Evolutionary conservation across 345 rosid genomes (phyloP).

Genomic region (Rhodamnia rubescens): DNA sequence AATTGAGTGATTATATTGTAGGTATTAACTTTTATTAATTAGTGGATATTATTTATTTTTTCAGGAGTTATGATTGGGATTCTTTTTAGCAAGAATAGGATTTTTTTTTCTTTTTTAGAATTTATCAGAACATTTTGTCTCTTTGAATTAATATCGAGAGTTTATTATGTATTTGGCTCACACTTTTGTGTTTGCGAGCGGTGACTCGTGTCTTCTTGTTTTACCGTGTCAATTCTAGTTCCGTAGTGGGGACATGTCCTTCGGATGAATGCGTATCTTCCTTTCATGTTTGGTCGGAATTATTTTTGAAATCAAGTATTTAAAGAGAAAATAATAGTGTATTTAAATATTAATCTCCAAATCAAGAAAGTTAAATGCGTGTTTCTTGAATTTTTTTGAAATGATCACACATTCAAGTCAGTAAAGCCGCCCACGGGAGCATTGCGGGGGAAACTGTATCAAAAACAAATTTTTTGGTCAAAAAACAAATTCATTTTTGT

Average conservation of each 20-base stretch:
- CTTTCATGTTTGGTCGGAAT: not conserved
- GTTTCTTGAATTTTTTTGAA: not conserved
- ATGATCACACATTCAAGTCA: no score
- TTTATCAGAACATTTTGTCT: not conserved
- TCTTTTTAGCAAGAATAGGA: not conserved
- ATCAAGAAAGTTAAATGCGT: not conserved
- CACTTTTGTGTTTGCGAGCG: not conserved
- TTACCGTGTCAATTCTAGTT: not conserved
- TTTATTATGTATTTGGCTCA: not conserved
- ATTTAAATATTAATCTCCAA: not conserved
- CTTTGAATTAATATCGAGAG: no score
- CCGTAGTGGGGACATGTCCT: not conserved
- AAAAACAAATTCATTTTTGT: no score
- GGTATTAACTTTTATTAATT: not conserved
- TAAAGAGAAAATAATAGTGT: no score
- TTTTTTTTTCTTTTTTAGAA: not conserved
- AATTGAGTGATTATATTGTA: not conserved
- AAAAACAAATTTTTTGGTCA: no score
- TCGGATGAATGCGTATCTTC: not conserved
- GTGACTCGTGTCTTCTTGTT: not conserved
- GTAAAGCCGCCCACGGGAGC: no score
- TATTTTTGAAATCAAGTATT: not conserved
- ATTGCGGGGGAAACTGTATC: no score
- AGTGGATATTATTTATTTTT: not conserved
- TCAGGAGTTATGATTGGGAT: not conserved